phyloP scores from a whole-genome alignment of 257 asterid genomes.

The Scutellaria baicalensis region DNA sequence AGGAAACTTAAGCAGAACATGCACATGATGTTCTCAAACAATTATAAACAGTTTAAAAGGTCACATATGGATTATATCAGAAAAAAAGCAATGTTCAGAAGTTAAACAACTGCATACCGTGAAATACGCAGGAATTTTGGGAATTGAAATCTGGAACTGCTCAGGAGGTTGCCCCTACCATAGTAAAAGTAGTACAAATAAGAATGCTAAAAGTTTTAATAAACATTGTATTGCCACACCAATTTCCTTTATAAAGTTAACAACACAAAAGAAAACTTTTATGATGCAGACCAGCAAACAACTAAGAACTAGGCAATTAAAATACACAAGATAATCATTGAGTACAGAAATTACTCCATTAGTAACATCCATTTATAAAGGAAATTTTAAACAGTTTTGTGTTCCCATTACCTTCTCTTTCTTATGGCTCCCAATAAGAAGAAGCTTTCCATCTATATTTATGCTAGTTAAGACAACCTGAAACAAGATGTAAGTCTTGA shows the following conservation, averaged over 20 bases:
- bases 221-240: background rate
- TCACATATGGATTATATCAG: background rate
- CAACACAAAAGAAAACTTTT: background rate
- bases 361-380: background rate
- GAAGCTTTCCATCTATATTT: constrained; percentile 68
- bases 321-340: background rate
- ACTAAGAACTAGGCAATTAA: background rate
- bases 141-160: constrained; percentile 81
- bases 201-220: constrained; percentile 5
- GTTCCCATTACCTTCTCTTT: constrained; percentile 63
- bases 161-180: constrained; percentile 71
- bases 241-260: background rate
- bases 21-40: too few relatives aligned
- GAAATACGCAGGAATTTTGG: constrained; percentile 96
- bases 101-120: constrained; percentile 47
- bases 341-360: background rate
- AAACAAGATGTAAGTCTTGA: constrained; percentile 2
- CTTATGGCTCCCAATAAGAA: constrained; percentile 85
- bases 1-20: background rate
- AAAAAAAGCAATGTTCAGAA: background rate
- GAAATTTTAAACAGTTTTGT: constrained; percentile 1
- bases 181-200: constrained; percentile 16
- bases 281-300: background rate
- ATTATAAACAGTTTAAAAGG: background rate
- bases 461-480: constrained; percentile 98